Evolutionary conservation across 2,329 filamentous ascomycete species (phyloP), one percentile per base, ranked within the genome.

Genomic region (Fusarium hostae): DNA sequence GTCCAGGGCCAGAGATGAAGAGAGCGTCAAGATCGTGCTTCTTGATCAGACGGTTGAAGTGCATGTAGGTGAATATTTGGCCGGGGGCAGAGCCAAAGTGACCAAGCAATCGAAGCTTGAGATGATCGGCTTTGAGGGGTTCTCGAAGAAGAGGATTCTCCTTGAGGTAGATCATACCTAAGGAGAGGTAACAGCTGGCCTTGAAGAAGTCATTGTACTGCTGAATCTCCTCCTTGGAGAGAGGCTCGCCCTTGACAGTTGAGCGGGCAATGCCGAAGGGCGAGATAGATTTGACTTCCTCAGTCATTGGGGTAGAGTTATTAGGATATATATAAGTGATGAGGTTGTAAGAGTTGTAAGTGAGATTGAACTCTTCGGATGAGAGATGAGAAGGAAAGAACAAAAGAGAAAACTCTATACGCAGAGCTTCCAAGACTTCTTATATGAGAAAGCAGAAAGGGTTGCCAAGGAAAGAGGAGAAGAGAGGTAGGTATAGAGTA

Each of bases 1-100:
- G 92, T 43, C 92, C 92, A 1, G 92, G 92, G 9, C 92, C 92
- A 4, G 91, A 93, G 63, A 95, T 84, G 79, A 93, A 94, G 73
- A 93, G 86, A 34, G 88, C 86, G 76, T 95, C 86, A 54, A 94
- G 82, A 71, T 93, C 88, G 76, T 94, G 92, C 81, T 94, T 94
- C 81, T 92, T 94, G 85, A 94, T 94, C 65, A 94, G 83, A 37
- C 92, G 90, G 81, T 94, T 94, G 86, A 94, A 92, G 82, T 94
- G 92, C 83, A 94, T 92, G 80, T 90, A 94, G 37, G 91, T 92
- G 81, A 95, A 94, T 64, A 91, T 90, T 80, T 94, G 92, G 18
- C 92, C 92, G n/a, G 92, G 90, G 54, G 92, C 92, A 5, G 91
- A 93, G 59, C 92, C 92, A 86, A 93, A 95, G 78, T 95, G 92